Percentiles rank a stretch among this genome's conserved stretches.
Conservation (phyloP, 805 yeast genomes). For the Wickerhamomyces pijperi region DNA sequence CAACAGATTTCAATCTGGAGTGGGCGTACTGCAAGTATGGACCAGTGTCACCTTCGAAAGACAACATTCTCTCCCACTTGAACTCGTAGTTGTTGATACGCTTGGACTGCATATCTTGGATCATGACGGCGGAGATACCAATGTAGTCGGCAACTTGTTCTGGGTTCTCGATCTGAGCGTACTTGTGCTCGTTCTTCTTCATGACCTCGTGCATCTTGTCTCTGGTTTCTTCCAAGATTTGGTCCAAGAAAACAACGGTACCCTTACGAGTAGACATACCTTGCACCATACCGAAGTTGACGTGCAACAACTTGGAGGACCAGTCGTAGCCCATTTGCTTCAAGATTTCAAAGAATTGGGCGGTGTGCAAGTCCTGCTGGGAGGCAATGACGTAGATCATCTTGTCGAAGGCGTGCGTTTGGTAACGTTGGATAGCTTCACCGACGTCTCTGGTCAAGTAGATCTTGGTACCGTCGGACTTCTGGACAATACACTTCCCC, state of each 20-base stretch:
- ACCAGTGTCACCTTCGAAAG: constrained; percentile 99
- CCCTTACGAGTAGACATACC: constrained; percentile 99
- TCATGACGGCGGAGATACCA: constrained; percentile 96
- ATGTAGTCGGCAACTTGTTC: constrained; percentile 90
- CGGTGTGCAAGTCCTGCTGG: constrained; percentile 91
- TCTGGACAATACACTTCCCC: constrained; percentile 87
- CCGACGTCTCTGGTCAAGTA: constrained; percentile 95
- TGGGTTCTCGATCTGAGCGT: constrained; percentile 87
- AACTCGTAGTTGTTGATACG: constrained; percentile 93
- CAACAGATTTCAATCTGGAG: constrained; percentile 89
- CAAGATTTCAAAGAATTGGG: constrained; percentile 89
- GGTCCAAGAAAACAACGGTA: constrained; percentile 95
- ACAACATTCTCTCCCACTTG: constrained; percentile 96
- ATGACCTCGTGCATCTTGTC: constrained; percentile 93
- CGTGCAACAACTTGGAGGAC: constrained; percentile 72
- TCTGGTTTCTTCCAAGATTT: constrained; percentile 85
- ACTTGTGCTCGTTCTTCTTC: constrained; percentile 84
- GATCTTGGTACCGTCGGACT: constrained; percentile 90
- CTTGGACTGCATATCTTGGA: constrained; percentile 97
- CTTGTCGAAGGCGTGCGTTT: constrained; percentile 78
- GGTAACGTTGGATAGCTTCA: constrained; percentile 86
- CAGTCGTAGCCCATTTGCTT: constrained; percentile 84
- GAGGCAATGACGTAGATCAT: constrained; percentile 93
- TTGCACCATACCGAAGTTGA: constrained; percentile 94
- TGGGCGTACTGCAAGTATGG: constrained; percentile 98